Base-by-base conservation (phyloP, 2,329 filamentous ascomycete genomes). In the Lachnellula occidentalis region DNA sequence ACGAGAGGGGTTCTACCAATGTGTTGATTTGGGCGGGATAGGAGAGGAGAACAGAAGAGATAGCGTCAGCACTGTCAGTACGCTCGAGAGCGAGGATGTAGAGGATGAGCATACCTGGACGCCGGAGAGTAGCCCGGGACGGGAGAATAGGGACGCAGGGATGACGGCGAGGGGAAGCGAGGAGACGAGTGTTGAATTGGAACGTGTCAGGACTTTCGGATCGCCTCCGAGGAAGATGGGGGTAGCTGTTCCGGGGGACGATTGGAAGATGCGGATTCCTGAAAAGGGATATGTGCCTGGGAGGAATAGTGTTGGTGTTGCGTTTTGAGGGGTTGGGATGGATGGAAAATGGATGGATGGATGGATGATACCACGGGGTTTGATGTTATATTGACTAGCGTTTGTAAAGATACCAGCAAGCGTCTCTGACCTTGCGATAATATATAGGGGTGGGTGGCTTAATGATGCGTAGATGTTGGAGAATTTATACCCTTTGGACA, bases 1-100 rank as follows among this genome's bases (percentile, higher is more conserved):
- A 22, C 69, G 67, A 9, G 78, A 83, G 31, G 81, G 80, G 4
- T 85, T 81, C 67, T 85, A 85, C 63, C 78, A 83, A 66, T 79
- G 77, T 51, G 71, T 82, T 15, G 71, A 73, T 34, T 70, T 50
- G 53, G 14, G 39, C 27, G 4, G 19, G 21, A 36, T 34, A n/a
- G 39, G 66, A 60, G 22, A 68, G 62, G 39, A 63, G 2, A 21
- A 34, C 1, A 41, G 60, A 19, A 66, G 71, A 24, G 67, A 68
- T 31, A 81, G 78, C 62, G 67, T 74, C 50, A 75, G 76, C 52
- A 77, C 76, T 24, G 64, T 72, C 46, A 74, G 74, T 45, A 78
- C 76, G 2, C 69, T 76, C 50, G 75, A 74, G 53, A 76, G 71
- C 45, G 59, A 60, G 15, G 34, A 75, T 14, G 69, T 72, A 51